Conservation (phyloP, 176 grass and related monocot species). For the Oryza officinalis region DNA sequence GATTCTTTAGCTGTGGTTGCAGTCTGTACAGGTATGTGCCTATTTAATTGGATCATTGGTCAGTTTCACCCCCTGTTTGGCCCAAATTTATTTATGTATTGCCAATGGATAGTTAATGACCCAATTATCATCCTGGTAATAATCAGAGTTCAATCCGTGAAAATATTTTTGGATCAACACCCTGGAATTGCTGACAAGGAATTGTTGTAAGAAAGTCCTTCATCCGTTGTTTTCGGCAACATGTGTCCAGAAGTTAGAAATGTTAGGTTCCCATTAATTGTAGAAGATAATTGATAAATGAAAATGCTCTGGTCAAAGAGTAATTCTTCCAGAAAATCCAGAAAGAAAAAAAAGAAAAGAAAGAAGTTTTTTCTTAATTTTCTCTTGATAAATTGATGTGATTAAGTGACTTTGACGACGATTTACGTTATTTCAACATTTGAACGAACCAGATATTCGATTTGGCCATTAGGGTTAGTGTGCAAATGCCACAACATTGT, state of each 20-base stretch:
- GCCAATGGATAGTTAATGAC: neutral
- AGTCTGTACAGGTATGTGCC: neutral
- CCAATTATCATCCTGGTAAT: neutral
- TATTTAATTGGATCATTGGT: neutral
- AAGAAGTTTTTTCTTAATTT: too few species aligned
- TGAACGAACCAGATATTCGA: neutral
- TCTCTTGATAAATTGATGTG: neutral
- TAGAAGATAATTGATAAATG: too few species aligned
- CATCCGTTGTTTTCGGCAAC: too few species aligned
- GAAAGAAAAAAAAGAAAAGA: too few species aligned
- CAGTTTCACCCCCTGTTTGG: neutral
- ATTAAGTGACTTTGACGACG: neutral
- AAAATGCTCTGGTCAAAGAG: too few species aligned
- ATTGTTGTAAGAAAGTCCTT: neutral
- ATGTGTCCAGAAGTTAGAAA: too few species aligned
- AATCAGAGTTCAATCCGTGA: neutral
- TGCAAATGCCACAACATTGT: neutral
- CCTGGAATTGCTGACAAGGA: neutral
- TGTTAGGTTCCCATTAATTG: too few species aligned
- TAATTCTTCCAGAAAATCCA: too few species aligned
- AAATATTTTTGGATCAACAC: neutral
- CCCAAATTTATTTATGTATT: slow-evolving; percentile 1
- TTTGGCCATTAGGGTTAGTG: neutral
- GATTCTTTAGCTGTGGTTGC: neutral
- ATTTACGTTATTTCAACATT: neutral